phyloP scores from a whole-genome alignment of 2,329 filamentous ascomycete species.

The Pseudogymnoascus pannorum region DNA sequence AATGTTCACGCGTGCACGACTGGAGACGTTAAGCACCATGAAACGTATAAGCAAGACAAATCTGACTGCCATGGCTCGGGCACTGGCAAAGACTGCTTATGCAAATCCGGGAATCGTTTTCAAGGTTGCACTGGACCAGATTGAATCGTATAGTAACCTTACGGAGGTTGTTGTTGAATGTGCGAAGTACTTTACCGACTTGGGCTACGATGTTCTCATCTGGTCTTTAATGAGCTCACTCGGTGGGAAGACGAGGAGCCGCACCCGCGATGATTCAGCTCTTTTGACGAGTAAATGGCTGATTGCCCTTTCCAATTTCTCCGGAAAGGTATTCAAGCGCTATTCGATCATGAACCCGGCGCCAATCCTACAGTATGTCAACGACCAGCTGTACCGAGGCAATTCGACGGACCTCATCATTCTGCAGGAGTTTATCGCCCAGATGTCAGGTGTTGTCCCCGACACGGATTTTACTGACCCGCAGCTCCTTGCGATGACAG shows the following conservation, averaged over 20 bases:
- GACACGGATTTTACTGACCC: slow-evolving; percentile 82
- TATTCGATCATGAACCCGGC: slow-evolving; percentile 78
- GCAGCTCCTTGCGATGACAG: slow-evolving; percentile 82
- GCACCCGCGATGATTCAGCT: slow-evolving; percentile 55
- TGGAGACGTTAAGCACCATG: slow-evolving; percentile 77
- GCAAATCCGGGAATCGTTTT: slow-evolving; percentile 89
- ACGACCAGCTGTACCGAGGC: slow-evolving; percentile 70
- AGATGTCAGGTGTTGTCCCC: slow-evolving; percentile 89
- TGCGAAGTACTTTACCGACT: slow-evolving; percentile 83
- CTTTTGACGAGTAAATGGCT: slow-evolving; percentile 86
- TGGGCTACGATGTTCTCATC: slow-evolving; percentile 87
- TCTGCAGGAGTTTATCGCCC: slow-evolving; percentile 78
- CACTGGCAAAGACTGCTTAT: slow-evolving; percentile 85
- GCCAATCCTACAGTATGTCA: slow-evolving; percentile 84
- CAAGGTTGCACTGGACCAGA: slow-evolving; percentile 77
- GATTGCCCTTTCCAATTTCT: slow-evolving; percentile 81
- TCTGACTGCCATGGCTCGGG: slow-evolving; percentile 75
- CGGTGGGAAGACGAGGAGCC: slow-evolving; percentile 54
- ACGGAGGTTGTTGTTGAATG: slow-evolving; percentile 94
- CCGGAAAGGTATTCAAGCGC: slow-evolving; percentile 80
- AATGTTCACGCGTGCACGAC: slow-evolving; percentile 68
- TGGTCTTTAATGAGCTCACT: slow-evolving; percentile 82
- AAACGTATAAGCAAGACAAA: slow-evolving; percentile 88
- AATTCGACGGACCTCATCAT: slow-evolving; percentile 90
- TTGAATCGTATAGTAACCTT: slow-evolving; percentile 90